Evolutionary conservation across 805 yeast species (phyloP), one percentile per base, ranked within the genome.

Genomic region (Candida qinlingensis): DNA sequence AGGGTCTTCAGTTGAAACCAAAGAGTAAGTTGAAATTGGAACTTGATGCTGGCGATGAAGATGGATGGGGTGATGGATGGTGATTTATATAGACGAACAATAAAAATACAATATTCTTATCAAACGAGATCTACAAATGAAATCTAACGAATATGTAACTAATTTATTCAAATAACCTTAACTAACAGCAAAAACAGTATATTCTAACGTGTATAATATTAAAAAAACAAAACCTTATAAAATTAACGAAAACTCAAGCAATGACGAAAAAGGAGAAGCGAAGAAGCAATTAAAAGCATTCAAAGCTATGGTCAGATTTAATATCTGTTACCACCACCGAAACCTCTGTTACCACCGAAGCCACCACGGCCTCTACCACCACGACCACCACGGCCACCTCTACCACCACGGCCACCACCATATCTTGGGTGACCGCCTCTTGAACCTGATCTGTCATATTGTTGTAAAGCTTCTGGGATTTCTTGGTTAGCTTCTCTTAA

Each of bases 401-500:
- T 52, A 31, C 72, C 64, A 45, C 71, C 63, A 41, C 74, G 65
- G 34, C 57, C 42, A 25, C 56, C 44, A 54, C 77, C 71, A 42
- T 69, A 64, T 53, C 76, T 68, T 49, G 74, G 66, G 53, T 80
- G 75, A 59, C 74, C 69, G 57, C 85, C 82, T 57, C 88, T 81
- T 58, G 85, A 83, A 49, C 83, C 76, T 54, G 87, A 87, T 65
- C 84, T 83, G 60, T 85, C 88, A 73, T 81, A 83, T 66, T 80
- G 83, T 65, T 77, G 76, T 62, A 94, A 78, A 65, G 81, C 88
- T 46, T 84, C 85, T 57, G 96, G 95, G 59, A 94, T 73, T 52
- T 79, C 77, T 73, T 94, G 99, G 67, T 92, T 86, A 56, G 99
- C 99, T 78, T 94, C 99, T 70, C 83, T 81, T 77, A 94, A 78